Base-by-base conservation (phyloP, 2,329 filamentous ascomycete species). In the Erysiphe neolycopersici region DNA sequence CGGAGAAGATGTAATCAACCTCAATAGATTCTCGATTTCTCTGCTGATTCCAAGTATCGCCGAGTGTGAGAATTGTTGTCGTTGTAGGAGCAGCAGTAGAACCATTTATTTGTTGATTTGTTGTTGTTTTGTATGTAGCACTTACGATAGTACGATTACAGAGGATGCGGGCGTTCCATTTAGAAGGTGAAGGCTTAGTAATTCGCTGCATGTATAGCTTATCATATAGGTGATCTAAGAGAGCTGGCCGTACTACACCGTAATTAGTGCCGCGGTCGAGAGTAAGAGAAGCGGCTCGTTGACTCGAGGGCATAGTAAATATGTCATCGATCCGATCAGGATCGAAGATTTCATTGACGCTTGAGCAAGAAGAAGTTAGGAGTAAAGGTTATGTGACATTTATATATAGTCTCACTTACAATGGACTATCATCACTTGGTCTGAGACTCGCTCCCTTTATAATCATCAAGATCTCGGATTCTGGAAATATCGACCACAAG, bases 281-380 rank as follows among this genome's bases (percentile, higher is more conserved):
- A 14, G 66, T 62, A 43, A 93, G 64, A 22, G 65, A 64, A 13
- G 63, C 60, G 30, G 46, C 47, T 41, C 85, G 78, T 47, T 75
- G 65, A 38, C 66, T 63, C 1, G 74, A 62, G 0, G 76, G 64
- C 50, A 76, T 73, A 41, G 70, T 63, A 63, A 75, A 94, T 51
- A 92, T 71, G 38, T 66, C 66, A 57, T 92, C 79, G 29, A 92
- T 75, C 47, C 76, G 79, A 31, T 78, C 74, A 1, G 87, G 87
- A 62, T 95, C 84, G 66, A 95, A 95, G 56, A 95, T 81, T 54
- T 89, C 84, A 60, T 95, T 95, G 53, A 95, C 84, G 54, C 80
- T 85, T 49, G 41, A 44, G n/a, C n/a, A n/a, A n/a, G n/a, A n/a
- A n/a, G 18, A 33, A 22, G 22, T 44, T 41, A 32, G 14, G 29